Evolutionary conservation across 2,329 filamentous ascomycete genomes (phyloP).

Genomic region (Trichophyton simii): DNA sequence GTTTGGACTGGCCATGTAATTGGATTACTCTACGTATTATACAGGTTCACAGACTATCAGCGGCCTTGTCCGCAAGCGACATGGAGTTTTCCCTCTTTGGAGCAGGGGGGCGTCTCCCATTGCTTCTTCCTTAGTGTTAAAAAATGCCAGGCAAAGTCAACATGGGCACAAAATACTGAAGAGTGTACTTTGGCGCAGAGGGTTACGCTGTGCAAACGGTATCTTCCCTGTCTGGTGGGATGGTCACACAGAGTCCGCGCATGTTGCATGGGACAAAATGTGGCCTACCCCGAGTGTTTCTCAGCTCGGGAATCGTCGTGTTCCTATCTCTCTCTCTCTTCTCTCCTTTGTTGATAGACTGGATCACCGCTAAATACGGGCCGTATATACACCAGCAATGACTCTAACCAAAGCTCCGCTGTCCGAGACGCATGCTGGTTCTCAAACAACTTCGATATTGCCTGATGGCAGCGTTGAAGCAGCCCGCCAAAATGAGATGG

Average conservation of each 20-base stretch:
- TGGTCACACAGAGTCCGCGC: not conserved
- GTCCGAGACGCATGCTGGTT: not conserved
- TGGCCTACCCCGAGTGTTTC: not conserved
- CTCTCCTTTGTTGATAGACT: not conserved
- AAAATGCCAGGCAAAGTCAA: not conserved
- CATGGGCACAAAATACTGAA: not conserved
- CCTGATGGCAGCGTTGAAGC: not conserved
- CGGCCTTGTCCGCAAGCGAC: not conserved
- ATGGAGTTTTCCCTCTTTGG: not conserved
- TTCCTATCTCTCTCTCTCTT: not conserved
- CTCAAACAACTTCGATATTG: not conserved
- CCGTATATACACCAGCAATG: not conserved
- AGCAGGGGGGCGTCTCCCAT: not conserved
- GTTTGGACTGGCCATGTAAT: not conserved
- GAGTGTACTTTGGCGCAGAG: not conserved
- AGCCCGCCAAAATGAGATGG: constrained; percentile 17
- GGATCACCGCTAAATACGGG: too few relatives aligned
- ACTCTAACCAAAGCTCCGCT: not conserved
- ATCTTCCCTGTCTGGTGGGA: not conserved
- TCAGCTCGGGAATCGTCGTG: not conserved
- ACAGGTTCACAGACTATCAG: not conserved
- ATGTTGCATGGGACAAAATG: not conserved
- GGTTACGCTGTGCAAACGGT: not conserved
- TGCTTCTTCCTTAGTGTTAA: not conserved
- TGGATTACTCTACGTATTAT: not conserved